A percentile compares a stretch with the other conserved stretches of the same genome.
These are phyloP conservation scores for Teratosphaeria gauchensis DNA, from an alignment of 2,329 filamentous ascomycete genomes.

Conservation along the genomic window DNA sequence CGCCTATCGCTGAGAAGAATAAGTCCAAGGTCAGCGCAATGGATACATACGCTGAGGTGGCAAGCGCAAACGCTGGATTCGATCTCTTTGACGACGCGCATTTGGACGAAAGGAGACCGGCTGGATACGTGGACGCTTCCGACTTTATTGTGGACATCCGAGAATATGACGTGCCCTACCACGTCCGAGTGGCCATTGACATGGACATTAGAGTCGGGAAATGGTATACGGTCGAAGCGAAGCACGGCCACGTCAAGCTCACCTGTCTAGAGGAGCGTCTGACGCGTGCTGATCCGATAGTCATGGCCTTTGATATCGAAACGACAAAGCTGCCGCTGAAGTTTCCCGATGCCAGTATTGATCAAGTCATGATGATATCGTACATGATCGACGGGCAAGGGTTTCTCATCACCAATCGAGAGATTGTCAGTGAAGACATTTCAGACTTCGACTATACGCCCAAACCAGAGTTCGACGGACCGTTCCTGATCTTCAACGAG, in stretches of 20 bases:
- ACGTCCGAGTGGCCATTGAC: constrained; percentile 97
- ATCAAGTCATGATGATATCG: constrained; percentile 99
- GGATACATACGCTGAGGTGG: constrained; percentile 96
- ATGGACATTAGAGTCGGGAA: constrained; percentile 88
- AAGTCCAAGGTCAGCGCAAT: constrained; percentile 93
- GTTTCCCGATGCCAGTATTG: constrained; percentile 87
- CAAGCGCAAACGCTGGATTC: constrained; percentile 73
- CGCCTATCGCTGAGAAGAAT: constrained; percentile 91
- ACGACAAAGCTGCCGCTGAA: constrained; percentile 93
- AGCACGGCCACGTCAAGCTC: constrained; percentile 79
- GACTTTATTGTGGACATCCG: constrained; percentile 97
- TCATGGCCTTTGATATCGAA: constrained; percentile 98
- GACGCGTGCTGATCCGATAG: constrained; percentile 86
- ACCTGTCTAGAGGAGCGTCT: constrained; percentile 78
- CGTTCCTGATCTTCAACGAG: constrained; percentile 98
- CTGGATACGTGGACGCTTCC: constrained; percentile 72
- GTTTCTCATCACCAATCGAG: constrained; percentile 93
- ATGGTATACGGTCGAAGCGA: constrained; percentile 94
- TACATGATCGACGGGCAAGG: constrained; percentile 99
- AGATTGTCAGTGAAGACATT: constrained; percentile 96
- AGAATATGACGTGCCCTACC: constrained; percentile 98
- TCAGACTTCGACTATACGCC: constrained; percentile 97
- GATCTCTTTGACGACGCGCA: constrained; percentile 92
- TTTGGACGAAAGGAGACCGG: constrained; percentile 63
- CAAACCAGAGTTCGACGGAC: constrained; percentile 87